Evolutionary conservation across 108 stramenopile genomes (phyloP).

Genomic region (Pelagomonas calceolata): DNA sequence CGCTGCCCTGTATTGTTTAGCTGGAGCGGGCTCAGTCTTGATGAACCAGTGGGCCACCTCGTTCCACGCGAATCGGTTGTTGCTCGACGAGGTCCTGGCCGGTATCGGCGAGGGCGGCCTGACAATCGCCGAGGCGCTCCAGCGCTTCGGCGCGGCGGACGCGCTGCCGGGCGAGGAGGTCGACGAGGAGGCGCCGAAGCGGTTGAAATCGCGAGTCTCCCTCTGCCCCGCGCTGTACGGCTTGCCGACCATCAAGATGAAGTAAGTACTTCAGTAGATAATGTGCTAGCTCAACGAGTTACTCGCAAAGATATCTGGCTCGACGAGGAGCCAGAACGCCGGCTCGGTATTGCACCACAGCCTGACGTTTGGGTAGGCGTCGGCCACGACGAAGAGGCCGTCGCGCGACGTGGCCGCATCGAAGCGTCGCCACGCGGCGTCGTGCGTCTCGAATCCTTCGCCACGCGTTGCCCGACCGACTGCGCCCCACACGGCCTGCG

Average conservation of each 20-base stretch:
- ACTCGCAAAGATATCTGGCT: no score
- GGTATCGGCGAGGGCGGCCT: conserved; percentile 13
- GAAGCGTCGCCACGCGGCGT: no score
- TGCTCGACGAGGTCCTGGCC: conserved; percentile 6
- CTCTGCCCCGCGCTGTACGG: conserved; percentile 23
- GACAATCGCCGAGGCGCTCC: background rate
- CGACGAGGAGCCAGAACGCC: no score
- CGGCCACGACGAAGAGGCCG: no score
- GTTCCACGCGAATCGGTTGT: conserved; percentile 17
- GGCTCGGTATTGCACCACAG: no score
- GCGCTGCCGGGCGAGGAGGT: background rate
- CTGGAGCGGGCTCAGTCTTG: conserved; percentile 15
- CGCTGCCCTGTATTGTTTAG: conserved; percentile 23
- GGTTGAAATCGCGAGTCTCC: conserved; percentile 13
- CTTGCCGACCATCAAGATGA: conserved; percentile 15
- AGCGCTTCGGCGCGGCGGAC: background rate
- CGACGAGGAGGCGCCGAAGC: background rate
- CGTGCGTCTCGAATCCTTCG: no score
- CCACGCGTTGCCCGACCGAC: no score
- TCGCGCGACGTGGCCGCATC: no score
- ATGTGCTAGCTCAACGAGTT: no score
- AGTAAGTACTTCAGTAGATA: no score
- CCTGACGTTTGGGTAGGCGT: no score
- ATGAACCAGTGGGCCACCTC: conserved; percentile 25
- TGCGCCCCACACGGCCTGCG: no score